Conservation (phyloP, 352 stramenopile species). For the Globisporangium sylvaticum region DNA sequence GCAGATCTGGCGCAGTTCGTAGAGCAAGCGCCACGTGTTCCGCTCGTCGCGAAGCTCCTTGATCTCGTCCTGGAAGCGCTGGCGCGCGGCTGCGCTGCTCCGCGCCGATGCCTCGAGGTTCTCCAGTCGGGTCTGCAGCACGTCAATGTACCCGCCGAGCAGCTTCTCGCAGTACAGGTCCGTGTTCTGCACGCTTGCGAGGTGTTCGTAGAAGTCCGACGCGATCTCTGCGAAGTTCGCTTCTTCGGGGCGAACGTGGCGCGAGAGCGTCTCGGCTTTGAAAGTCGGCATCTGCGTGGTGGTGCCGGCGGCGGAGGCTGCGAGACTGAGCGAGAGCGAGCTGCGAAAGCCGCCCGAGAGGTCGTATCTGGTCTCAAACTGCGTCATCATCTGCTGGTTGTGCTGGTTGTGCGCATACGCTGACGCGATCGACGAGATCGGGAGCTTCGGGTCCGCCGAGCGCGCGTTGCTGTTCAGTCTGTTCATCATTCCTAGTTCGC, state of each 20-base stretch:
- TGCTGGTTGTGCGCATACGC: constrained; percentile 40
- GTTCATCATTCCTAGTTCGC: constrained; percentile 1
- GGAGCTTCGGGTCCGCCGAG: constrained; percentile 40
- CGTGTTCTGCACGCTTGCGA: constrained; percentile 63
- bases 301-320: background rate
- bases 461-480: constrained; percentile 6
- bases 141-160: constrained; percentile 72
- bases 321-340: constrained; percentile 29
- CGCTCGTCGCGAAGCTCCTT: constrained; percentile 71
- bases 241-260: constrained; percentile 71
- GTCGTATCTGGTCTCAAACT: constrained; percentile 20
- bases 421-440: constrained; percentile 69
- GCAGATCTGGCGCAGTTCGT: constrained; percentile 69
- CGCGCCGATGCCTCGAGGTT: constrained; percentile 33
- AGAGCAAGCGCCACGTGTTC: constrained; percentile 81
- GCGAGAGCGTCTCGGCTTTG: constrained; percentile 37
- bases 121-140: constrained; percentile 62
- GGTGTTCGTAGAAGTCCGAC: constrained; percentile 70
- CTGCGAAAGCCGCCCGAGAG: constrained; percentile 38
- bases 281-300: constrained; percentile 20
- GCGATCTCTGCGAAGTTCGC: constrained; percentile 69
- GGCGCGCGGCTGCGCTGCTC: constrained; percentile 16
- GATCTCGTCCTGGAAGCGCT: constrained; percentile 46
- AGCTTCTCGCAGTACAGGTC: constrained; percentile 73
- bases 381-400: constrained; percentile 6